These are phyloP conservation scores for Xylaria sp. DNA, from an alignment of 2,329 filamentous ascomycete genomes.

Conservation along the genomic window DNA sequence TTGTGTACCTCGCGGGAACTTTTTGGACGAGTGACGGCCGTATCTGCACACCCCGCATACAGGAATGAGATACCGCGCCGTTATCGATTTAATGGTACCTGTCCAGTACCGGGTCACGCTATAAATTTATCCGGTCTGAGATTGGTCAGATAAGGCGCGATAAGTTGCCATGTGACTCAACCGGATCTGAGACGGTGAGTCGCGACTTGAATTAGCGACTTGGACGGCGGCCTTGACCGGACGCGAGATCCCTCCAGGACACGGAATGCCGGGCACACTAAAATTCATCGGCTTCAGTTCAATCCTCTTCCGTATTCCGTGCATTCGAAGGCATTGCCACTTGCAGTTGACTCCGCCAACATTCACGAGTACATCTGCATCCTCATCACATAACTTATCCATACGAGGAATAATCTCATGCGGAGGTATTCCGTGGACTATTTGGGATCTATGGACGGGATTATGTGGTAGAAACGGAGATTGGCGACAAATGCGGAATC, in stretches of 20 bases:
- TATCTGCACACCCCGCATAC: background rate
- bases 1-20: background rate
- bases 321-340: too few species aligned
- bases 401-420: too few species aligned
- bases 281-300: too few species aligned
- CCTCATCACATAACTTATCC: too few species aligned
- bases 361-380: too few species aligned
- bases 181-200: background rate
- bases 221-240: background rate
- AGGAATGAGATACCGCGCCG: background rate
- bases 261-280: too few species aligned
- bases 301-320: too few species aligned
- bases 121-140: background rate
- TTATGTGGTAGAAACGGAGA: too few species aligned
- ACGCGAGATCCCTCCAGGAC: background rate
- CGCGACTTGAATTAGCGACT: background rate
- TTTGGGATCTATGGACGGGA: too few species aligned
- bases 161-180: background rate
- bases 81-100: background rate
- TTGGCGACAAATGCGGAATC: too few species aligned
- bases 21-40: background rate
- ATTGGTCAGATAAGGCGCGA: background rate
- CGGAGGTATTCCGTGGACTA: too few species aligned
- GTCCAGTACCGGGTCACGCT: background rate
- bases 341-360: too few species aligned